Conservation (phyloP, 768 basidiomycete genomes). For the Leucocoprinus birnbaumii region DNA sequence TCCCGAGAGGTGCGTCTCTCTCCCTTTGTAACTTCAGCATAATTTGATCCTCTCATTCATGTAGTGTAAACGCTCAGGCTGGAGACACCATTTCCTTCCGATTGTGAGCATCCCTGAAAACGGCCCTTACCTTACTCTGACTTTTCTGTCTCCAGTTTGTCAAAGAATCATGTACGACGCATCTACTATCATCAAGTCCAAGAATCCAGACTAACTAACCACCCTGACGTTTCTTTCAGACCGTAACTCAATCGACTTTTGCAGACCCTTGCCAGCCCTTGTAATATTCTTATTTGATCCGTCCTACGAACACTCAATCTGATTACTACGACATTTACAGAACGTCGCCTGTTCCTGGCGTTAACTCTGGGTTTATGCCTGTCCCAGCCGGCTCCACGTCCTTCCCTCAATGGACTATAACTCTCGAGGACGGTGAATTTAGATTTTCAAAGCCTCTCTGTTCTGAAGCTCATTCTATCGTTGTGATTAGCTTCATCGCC, state of each 20-base stretch:
- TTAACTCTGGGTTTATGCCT: slow-evolving; percentile 44
- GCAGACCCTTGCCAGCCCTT: slow-evolving; percentile 31
- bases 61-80: slow-evolving; percentile 28
- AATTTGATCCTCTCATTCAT: not conserved
- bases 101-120: slow-evolving; percentile 26
- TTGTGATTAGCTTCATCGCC: slow-evolving; percentile 22
- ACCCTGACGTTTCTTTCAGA: slow-evolving; percentile 22
- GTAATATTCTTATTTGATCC: slow-evolving; percentile 14
- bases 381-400: slow-evolving; percentile 33
- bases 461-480: too few relatives aligned
- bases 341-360: slow-evolving; percentile 18
- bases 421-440: slow-evolving; percentile 25
- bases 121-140: not conserved
- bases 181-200: not conserved
- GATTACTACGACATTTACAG: slow-evolving; percentile 15
- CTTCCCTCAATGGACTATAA: slow-evolving; percentile 34
- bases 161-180: slow-evolving; percentile 35
- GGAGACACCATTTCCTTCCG: slow-evolving; percentile 45
- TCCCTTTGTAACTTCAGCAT: not conserved
- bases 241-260: slow-evolving; percentile 38
- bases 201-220: too few relatives aligned
- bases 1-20: slow-evolving; percentile 22
- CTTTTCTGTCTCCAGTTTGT: slow-evolving; percentile 19
- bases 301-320: not conserved
- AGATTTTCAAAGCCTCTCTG: too few relatives aligned